Conservation (phyloP, 192 early-diverging fungal genomes). For the Coemansia aciculifera region DNA sequence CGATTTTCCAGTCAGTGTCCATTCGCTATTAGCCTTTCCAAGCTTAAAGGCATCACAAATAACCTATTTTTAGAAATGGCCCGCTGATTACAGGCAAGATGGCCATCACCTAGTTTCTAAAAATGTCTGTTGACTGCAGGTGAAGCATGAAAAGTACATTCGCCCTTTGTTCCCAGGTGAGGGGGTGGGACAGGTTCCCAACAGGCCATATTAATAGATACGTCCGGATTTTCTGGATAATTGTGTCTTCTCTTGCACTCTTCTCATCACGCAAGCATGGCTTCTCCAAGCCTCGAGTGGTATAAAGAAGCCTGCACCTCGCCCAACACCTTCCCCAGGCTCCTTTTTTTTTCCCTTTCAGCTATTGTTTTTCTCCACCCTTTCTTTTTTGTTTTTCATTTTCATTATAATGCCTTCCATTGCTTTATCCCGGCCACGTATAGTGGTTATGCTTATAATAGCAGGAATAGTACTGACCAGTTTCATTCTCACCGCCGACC, state of each 20-base stretch:
- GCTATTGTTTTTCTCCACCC: background rate
- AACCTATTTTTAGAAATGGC: too few relatives aligned
- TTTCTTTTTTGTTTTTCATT: background rate
- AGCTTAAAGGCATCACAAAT: too few relatives aligned
- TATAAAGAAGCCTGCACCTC: too few relatives aligned
- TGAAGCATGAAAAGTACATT: background rate
- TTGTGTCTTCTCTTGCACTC: too few relatives aligned
- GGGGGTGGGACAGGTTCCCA: background rate
- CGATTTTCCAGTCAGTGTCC: too few relatives aligned
- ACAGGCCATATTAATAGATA: background rate
- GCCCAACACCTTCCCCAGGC: background rate
- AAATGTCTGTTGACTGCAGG: too few relatives aligned
- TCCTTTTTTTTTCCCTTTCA: background rate
- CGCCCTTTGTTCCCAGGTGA: background rate
- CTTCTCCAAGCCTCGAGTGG: too few relatives aligned
- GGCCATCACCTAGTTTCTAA: too few relatives aligned
- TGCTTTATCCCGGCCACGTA: slow-evolving; percentile 4
- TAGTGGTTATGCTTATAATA: slow-evolving; percentile 11
- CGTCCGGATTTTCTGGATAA: background rate
- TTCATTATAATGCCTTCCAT: slow-evolving; percentile 11
- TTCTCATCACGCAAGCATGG: too few relatives aligned
- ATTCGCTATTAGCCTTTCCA: too few relatives aligned
- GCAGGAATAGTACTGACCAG: slow-evolving; percentile 21
- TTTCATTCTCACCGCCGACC: slow-evolving; percentile 11
- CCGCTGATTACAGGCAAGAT: too few relatives aligned